Base-by-base conservation (phyloP, 495 filamentous ascomycete genomes). In the Letharia lupina region DNA sequence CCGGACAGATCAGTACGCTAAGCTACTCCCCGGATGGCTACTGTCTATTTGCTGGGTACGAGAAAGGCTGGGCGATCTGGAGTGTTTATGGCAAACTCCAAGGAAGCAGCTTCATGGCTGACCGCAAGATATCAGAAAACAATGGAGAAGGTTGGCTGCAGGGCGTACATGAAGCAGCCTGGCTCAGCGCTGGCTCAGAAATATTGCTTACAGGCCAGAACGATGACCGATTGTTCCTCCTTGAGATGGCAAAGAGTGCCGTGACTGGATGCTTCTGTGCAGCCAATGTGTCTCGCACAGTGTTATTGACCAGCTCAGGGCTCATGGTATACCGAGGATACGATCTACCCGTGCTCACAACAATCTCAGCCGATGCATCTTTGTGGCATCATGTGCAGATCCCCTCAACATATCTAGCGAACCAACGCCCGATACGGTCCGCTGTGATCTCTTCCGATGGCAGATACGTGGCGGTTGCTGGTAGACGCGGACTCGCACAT, bases 21-120 rank as follows among this genome's bases (percentile, higher is more conserved):
- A 85, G 73, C 68, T 99, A 96, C 79, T 96, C 95, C 13, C 91
- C 94, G 1, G 95, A 99, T 73, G 95, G 95, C 47, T 97, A 98
- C 73, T 96, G 93, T 72, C 82, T 98, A 6, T 96, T 99, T 75
- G 91, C 89, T 50, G 95, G 94, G 33, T 98, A 91, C 72, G 89
- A 95, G 67, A 86, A 85, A 67, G 95, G 95, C 16, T 99, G 95
- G 95, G 89, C 87, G 18, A 92, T 86, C 44, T 98, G 92, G 92
- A 97, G 93, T 74, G 95, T 97, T 9, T 99, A 92, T 75, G 95
- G 95, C 28, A 97, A 96, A 74, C 82, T 87, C 6, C 85, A 90
- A 16, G 89, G 86, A 28, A 90, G 83, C 65, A 96, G 91, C 72
- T 98, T 97, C 72, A 77, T 80, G 16, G 79, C 85, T 6, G 89